Evolutionary conservation across 495 filamentous ascomycete genomes (phyloP).

Genomic region (Talaromyces nanjingensis): DNA sequence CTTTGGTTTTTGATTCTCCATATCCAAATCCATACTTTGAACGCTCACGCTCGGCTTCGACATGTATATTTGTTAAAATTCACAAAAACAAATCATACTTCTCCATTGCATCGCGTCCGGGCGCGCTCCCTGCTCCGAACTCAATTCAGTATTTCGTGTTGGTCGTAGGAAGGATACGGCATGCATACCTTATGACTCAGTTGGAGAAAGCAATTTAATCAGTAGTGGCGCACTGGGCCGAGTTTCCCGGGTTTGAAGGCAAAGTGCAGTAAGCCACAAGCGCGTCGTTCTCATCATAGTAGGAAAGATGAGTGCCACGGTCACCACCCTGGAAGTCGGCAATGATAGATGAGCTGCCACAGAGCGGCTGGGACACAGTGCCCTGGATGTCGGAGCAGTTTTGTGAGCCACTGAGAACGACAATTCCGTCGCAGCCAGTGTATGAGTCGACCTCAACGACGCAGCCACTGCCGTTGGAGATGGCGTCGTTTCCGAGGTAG

Average conservation of each 20-base stretch:
- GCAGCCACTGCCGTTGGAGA: neutral
- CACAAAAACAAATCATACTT: too few species aligned
- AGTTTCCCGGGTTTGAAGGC: neutral
- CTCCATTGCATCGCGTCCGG: too few species aligned
- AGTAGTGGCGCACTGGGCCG: neutral
- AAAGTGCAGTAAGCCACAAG: neutral
- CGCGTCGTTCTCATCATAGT: neutral
- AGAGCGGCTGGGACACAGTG: neutral
- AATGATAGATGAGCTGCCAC: neutral
- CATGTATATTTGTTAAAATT: too few species aligned
- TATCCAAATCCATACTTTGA: too few species aligned
- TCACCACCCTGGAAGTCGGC: neutral
- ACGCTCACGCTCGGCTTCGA: too few species aligned
- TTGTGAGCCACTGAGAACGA: neutral
- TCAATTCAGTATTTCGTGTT: neutral
- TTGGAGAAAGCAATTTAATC: neutral
- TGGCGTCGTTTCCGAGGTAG: neutral
- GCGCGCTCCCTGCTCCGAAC: neutral
- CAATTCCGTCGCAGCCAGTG: neutral
- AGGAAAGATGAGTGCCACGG: neutral
- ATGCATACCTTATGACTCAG: neutral
- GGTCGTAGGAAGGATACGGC: neutral
- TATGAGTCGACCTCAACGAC: neutral
- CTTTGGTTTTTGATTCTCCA: too few species aligned
- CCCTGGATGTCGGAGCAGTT: neutral